Base-by-base conservation (phyloP, 2,329 filamentous ascomycete genomes). In the Shiraia bambusicola region DNA sequence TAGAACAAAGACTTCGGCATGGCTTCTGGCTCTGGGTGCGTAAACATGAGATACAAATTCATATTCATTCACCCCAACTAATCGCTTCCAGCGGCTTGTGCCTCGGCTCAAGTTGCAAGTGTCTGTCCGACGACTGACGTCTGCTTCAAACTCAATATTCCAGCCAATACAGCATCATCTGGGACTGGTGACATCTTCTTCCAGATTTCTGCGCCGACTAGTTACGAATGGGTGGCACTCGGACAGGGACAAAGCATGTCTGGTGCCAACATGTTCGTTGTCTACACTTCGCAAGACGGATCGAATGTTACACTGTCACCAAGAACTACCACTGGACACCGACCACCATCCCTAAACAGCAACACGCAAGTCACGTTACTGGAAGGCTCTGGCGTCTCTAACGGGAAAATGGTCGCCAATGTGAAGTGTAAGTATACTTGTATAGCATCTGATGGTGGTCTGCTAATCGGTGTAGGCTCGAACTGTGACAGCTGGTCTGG, bases 261-360 rank as follows among this genome's bases (percentile, higher is more conserved):
- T 12, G 75, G 73, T 15, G 62, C 80, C 5, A 80, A 81, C 58
- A 81, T 83, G 33, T 82, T 83, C 56, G 66, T 82, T 30, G 69
- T 81, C 5, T 83, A 83, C 52, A 72, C 76, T n/a, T 71, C 74
- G 17, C 65, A 72, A 28, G 64, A 65, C 27, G 74, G 77, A 17
- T 72, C 64, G 30, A 82, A 81, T 48, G 76, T 83, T 11, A 83
- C 80, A 0, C 50, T 83, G 7, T 82, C 79, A 3, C 75, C 79
- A 8, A 67, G 80, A 28, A 51, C 69, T 6, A 73, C 72, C 7
- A 66, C 54, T 10, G 76, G 76, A 6, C 58, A 79, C 24, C 46
- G 38, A 3, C 50, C 67, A 47, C 79, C 79, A 2, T 47, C 57
- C 12, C 59, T 70, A 39, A 72, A 76, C 46, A 61, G 61, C 3